Conservation (phyloP, 176 grass and related monocot genomes). For the Phragmites australis region DNA sequence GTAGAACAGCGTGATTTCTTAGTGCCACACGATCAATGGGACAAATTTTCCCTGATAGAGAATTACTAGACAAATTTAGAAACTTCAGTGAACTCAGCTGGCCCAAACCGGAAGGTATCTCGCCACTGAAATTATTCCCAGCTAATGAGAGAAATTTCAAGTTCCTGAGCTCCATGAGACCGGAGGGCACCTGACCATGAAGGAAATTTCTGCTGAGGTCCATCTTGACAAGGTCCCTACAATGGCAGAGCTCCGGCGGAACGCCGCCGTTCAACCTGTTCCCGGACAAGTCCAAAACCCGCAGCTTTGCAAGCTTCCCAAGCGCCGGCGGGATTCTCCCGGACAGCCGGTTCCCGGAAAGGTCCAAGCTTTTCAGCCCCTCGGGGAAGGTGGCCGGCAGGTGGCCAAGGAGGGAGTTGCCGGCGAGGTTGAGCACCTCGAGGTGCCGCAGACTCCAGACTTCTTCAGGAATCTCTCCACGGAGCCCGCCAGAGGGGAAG, state of each 20-base stretch:
- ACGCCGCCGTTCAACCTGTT: constrained; percentile 67
- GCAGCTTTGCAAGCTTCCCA: constrained; percentile 56
- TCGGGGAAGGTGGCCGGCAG: constrained; percentile 60
- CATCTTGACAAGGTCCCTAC: constrained; percentile 50
- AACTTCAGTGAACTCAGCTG: constrained; percentile 52
- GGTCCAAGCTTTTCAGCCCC: constrained; percentile 64
- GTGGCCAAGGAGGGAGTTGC: constrained; percentile 58
- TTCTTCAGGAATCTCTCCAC: constrained; percentile 57
- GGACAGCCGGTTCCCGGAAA: constrained; percentile 66
- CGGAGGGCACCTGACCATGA: constrained; percentile 45
- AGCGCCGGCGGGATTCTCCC: constrained; percentile 56
- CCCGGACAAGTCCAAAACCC: constrained; percentile 64
- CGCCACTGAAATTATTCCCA: constrained; percentile 65
- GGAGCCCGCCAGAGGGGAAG: constrained; percentile 50
- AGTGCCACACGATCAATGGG: constrained; percentile 52
- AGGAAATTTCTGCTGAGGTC: constrained; percentile 64
- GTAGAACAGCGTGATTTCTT: constrained; percentile 45
- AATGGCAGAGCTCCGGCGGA: constrained; percentile 59
- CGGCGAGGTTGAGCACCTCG: constrained; percentile 65
- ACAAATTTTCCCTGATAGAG: constrained; percentile 52
- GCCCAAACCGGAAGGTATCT: constrained; percentile 53
- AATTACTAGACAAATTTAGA: constrained; percentile 74
- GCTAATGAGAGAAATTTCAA: constrained; percentile 67
- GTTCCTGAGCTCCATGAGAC: constrained; percentile 50
- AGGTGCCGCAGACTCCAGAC: constrained; percentile 62